Evolutionary conservation across 768 basidiomycete genomes (phyloP), one percentile per base, ranked within the genome.

Genomic region (Mycena epipterygia): DNA sequence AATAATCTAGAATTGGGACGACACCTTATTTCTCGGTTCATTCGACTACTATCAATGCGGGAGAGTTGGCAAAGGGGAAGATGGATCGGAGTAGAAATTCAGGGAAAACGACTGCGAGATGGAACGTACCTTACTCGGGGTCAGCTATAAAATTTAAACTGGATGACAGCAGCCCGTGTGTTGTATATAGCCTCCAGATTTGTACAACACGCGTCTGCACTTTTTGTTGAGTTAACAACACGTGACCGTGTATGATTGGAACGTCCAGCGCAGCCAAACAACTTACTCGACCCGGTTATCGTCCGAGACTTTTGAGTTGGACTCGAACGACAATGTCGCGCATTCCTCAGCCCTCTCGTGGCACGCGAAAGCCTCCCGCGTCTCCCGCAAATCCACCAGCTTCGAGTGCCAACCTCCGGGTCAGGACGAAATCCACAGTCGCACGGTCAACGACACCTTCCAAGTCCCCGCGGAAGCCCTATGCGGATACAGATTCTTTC

Each of bases 301-400:
- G n/a, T n/a, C n/a, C n/a, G n/a, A n/a, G n/a, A n/a, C n/a, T n/a
- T n/a, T n/a, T n/a, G n/a, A n/a, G n/a, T n/a, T n/a, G n/a, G n/a
- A n/a, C n/a, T n/a, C n/a, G n/a, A n/a, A 13, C 46, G 46, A 48
- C n/a, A 2, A 85, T 86, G 84, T 84, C 84, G 67, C 84, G 84
- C 41, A 72, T 84, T 27, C 82, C 84, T n/a, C 81, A 80, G 63
- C 72, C 81, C 11, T 75, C 82, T 39, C 78, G 81, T 30, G 78
- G 81, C 5, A 76, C 82, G 0, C 70, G 53, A 33, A 48, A 55
- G 37, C 6, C 44, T 6, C 41, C 64, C 25, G n/a, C 70, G 51
- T 33, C 60, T 41, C 70, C 66, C 7, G 63, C 71, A 3, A 66
- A 56, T 37, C 49, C 59, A 11, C 37, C 64, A 1, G 56, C 53